phyloP scores from a whole-genome alignment of 768 basidiomycete species.

The Gymnopilus dilepis region DNA sequence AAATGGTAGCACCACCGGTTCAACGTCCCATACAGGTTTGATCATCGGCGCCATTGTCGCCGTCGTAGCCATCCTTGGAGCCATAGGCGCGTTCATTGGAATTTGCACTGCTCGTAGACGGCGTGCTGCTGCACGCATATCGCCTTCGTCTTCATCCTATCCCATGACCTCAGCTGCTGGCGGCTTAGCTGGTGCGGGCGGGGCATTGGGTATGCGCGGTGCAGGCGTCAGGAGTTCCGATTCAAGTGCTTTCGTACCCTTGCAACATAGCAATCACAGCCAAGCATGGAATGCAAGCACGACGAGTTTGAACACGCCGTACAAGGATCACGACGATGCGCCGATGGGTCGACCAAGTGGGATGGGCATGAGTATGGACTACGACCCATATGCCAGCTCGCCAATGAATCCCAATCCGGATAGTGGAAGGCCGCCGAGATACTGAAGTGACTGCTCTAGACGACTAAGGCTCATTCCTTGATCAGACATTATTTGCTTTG shows the following conservation, averaged over 20 bases:
- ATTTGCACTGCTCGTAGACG: conserved; percentile 57
- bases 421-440: neutral
- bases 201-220: conserved; percentile 15
- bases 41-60: conserved; percentile 60
- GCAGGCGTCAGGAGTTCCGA: conserved; percentile 44
- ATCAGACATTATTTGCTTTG: neutral
- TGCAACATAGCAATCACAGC: conserved; percentile 65
- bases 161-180: conserved; percentile 26
- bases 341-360: conserved; percentile 29
- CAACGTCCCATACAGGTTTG: conserved; percentile 39
- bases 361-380: conserved; percentile 37
- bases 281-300: conserved; percentile 64
- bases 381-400: conserved; percentile 38
- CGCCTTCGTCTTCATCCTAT: conserved; percentile 25
- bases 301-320: conserved; percentile 46
- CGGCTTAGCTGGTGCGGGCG: conserved; percentile 20
- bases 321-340: conserved; percentile 34
- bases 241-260: conserved; percentile 74
- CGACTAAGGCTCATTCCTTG: neutral
- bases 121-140: conserved; percentile 39
- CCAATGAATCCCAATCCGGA: conserved; percentile 23
- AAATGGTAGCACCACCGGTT: conserved; percentile 21
- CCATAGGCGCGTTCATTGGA: conserved; percentile 58
- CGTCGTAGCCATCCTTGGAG: conserved; percentile 54
- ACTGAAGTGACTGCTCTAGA: neutral